Conservation (phyloP, 2,329 filamentous ascomycete species). For the Neoascochyta sp. region DNA sequence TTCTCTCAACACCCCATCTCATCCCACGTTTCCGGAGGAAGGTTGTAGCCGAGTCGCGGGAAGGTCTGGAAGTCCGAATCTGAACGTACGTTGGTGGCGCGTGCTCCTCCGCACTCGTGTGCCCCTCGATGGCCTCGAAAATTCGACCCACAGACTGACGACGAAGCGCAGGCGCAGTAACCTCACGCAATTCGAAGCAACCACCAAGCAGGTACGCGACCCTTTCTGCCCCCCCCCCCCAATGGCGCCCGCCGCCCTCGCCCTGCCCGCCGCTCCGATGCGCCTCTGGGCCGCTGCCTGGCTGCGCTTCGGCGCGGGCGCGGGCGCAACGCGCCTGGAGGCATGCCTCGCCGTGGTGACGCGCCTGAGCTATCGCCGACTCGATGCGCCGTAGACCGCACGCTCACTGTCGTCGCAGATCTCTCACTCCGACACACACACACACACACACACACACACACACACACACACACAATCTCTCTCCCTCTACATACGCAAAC, state of each 20-base stretch:
- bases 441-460: slow-evolving; percentile 6
- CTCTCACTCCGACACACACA: slow-evolving; percentile 13
- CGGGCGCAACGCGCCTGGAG: too few species aligned
- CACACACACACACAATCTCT: slow-evolving; percentile 16
- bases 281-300: too few species aligned
- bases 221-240: slow-evolving; percentile 9
- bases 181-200: slow-evolving; percentile 27
- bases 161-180: slow-evolving; percentile 34
- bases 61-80: slow-evolving; percentile 37
- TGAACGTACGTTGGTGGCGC: slow-evolving; percentile 30
- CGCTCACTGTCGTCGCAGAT: too few species aligned
- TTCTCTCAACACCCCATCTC: slow-evolving; percentile 17
- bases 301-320: too few species aligned
- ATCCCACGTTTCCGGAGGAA: slow-evolving; percentile 28
- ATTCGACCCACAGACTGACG: slow-evolving; percentile 30
- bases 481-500: slow-evolving; percentile 24
- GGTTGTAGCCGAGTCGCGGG: slow-evolving; percentile 41
- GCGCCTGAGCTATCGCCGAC: too few species aligned
- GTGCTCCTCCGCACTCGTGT: slow-evolving; percentile 19
- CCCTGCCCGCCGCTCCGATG: too few species aligned
- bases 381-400: too few species aligned
- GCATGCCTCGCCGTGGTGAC: too few species aligned
- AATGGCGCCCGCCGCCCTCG: slow-evolving; percentile 20
- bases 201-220: slow-evolving; percentile 28
- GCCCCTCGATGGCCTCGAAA: slow-evolving; percentile 29